Base-by-base conservation (phyloP, 2,329 filamentous ascomycete genomes). In the Cladosporium sp. region DNA sequence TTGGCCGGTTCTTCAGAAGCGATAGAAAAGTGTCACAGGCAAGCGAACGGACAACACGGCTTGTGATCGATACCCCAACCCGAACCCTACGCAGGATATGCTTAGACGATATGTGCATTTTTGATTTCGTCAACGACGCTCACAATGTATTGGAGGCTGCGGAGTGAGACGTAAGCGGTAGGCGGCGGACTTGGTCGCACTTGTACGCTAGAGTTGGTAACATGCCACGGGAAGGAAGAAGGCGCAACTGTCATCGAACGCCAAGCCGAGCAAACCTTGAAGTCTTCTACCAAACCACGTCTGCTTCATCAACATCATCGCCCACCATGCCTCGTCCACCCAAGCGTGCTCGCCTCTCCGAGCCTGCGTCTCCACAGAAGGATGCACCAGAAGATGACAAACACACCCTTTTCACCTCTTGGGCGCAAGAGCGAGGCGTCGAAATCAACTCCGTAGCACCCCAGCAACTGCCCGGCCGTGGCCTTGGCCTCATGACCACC, bases 401-500 rank as follows among this genome's bases (percentile, higher is more conserved):
- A 62, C 80, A 82, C 71, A 78, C 85, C 28, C 78, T 81, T 10
- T 90, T 96, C 66, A 81, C 89, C 2, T 73, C 83, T 66, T 96
- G 92, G 91, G 89, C 90, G 1, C 75, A 82, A 51, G 77, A 79
- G 1, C 83, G 87, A 65, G 91, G 90, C 16, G 84, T 96, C 30
- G 78, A 83, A 39, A 85, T 92, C 69, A 83, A 89, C 71, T 88
- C 88, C 30, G 86, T 96, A 57, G 81, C 81, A 2, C 88, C 92
- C 5, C 84, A 87, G 48, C 81, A 81, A 46, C 88, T 96, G 18
- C 85, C 88, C 6, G 90, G 88, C 1, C 84, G 90, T 63, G 93
- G 93, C 30, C 85, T 95, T 62, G 93, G 93, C 56, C 88, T 97
- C 65, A 83, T 93, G 59, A 89, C 92, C 5, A 88, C 86, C 14